phyloP scores from a whole-genome alignment of 202 grass and related monocot species.

The Brachypodium distachyon region DNA sequence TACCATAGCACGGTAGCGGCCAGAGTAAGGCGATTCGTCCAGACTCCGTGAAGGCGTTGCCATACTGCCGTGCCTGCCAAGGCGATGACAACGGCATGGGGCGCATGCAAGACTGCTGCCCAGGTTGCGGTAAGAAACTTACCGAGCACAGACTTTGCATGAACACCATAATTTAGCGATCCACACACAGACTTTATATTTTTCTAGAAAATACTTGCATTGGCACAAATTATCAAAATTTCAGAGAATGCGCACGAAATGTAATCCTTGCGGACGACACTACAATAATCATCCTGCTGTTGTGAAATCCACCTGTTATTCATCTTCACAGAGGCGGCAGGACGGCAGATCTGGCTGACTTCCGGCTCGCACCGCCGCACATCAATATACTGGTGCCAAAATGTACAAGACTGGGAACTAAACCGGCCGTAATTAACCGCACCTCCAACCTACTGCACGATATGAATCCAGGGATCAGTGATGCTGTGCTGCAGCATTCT shows the following conservation, averaged over 20 bases:
- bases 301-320: slow-evolving; percentile 17
- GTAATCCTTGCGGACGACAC: background rate
- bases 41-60: background rate
- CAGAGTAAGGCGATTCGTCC: no score
- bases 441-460: background rate
- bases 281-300: background rate
- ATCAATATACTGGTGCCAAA: background rate
- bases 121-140: no score
- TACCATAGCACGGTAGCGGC: background rate
- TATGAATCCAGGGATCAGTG: background rate
- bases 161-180: no score
- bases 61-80: background rate
- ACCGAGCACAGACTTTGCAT: no score
- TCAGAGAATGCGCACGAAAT: background rate
- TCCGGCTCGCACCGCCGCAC: background rate
- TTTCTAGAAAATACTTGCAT: background rate
- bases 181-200: background rate
- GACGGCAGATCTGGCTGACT: background rate
- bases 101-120: no score
- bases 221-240: slow-evolving; percentile 2
- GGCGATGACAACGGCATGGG: background rate
- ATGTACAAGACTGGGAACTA: background rate
- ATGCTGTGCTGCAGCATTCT: background rate
- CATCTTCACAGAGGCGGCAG: background rate
- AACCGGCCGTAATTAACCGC: background rate